Conservation (phyloP, 1,139 yeast genomes). For the Lodderomyces metapsilosis region DNA sequence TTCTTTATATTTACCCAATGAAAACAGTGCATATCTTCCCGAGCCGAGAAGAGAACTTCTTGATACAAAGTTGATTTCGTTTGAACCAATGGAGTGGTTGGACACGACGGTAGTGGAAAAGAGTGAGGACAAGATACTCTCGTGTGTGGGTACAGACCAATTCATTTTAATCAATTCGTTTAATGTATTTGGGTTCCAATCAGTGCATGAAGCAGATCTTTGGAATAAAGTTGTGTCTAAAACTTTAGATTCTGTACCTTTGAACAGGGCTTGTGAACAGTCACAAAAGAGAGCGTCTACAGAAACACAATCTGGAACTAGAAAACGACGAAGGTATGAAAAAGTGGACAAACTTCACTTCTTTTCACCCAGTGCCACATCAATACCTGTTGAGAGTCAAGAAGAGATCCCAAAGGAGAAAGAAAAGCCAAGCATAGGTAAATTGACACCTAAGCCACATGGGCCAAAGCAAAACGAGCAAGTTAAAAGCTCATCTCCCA, state of each 20-base stretch:
- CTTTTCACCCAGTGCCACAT: slow-evolving; percentile 20
- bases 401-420: not conserved
- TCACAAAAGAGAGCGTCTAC: slow-evolving; percentile 10
- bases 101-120: slow-evolving; percentile 5
- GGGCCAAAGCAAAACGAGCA: not conserved
- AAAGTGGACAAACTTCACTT: slow-evolving; percentile 34
- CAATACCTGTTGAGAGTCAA: slow-evolving; percentile 1
- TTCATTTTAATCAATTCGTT: slow-evolving; percentile 9
- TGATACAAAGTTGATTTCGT: slow-evolving; percentile 13
- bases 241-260: slow-evolving; percentile 8
- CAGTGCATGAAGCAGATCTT: slow-evolving; percentile 11
- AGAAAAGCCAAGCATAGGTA: not conserved
- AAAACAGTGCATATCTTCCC: slow-evolving; percentile 17
- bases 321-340: slow-evolving; percentile 34
- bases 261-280: slow-evolving; percentile 6
- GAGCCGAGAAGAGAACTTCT: slow-evolving; percentile 17
- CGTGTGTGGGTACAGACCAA: slow-evolving; percentile 8
- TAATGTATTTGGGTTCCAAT: slow-evolving; percentile 5
- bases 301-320: slow-evolving; percentile 9
- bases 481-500: no score
- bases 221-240: slow-evolving; percentile 11
- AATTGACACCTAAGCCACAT: not conserved
- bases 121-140: slow-evolving; percentile 17
- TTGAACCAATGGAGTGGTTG: slow-evolving; percentile 10
- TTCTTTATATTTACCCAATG: slow-evolving; percentile 19